Conservation (phyloP, 176 grass and related monocot genomes). For the Hordeum vulgare region MorexV3_pseudomolecules_assembly NC_058519.1:260535773-260536272, state of each 20-base stretch:
- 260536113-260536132: slow-evolving; percentile 96
- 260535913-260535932: slow-evolving; percentile 49
- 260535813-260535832: not conserved
- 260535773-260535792: no score
- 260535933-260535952: slow-evolving; percentile 98
- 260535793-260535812: no score
- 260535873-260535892: not conserved
- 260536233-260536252: slow-evolving; percentile 99
- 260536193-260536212: not conserved
- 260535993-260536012: slow-evolving; percentile 42
- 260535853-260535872: not conserved
- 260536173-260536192: slow-evolving; percentile 1
- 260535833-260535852: not conserved
- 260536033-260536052: slow-evolving; percentile 80
- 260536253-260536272: slow-evolving; percentile 91
- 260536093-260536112: slow-evolving; percentile 87
- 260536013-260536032: slow-evolving; percentile 59
- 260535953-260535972: slow-evolving; percentile 86
- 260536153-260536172: not conserved
- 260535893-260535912: not conserved
- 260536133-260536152: slow-evolving; percentile 40
- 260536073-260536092: slow-evolving; percentile 69
- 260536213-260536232: slow-evolving; percentile 40
- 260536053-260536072: slow-evolving; percentile 82
- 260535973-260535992: slow-evolving; percentile 62